Percentiles rank a stretch among this genome's conserved stretches.
Conservation (phyloP, 2,329 filamentous ascomycete species). For the Colletotrichum orbiculare region DNA sequence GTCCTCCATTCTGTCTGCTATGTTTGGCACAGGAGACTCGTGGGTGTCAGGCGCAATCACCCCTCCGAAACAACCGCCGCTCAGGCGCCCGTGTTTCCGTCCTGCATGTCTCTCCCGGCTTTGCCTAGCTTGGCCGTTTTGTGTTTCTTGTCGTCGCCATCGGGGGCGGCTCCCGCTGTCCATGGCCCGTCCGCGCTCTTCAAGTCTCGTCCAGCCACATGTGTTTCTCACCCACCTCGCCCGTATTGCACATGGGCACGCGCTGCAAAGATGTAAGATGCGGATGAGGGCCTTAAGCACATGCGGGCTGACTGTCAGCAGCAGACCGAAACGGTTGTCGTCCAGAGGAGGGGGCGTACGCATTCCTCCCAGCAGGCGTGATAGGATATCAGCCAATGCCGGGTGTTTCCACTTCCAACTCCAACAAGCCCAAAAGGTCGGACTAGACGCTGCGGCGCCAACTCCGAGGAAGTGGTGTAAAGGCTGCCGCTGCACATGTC, state of each 20-base stretch:
- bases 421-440: neutral
- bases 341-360: constrained; percentile 11
- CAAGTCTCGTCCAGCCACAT: neutral
- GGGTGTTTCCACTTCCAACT: constrained; percentile 6
- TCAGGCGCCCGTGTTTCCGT: constrained; percentile 34
- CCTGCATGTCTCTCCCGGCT: constrained; percentile 21
- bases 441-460: constrained; percentile 3
- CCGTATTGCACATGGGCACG: neutral
- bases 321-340: constrained; percentile 10
- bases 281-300: neutral
- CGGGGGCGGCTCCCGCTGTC: neutral
- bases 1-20: constrained; percentile 12
- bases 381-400: constrained; percentile 28
- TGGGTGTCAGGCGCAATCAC: constrained; percentile 27
- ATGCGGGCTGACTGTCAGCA: constrained; percentile 30
- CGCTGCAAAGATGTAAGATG: constrained; percentile 5
- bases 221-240: neutral
- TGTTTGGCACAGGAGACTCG: constrained; percentile 19
- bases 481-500: constrained; percentile 30
- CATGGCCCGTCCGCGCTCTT: constrained; percentile 4
- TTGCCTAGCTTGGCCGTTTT: constrained; percentile 18
- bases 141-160: constrained; percentile 9
- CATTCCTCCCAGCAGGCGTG: constrained; percentile 32
- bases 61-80: constrained; percentile 32
- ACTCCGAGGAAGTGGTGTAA: no score